phyloP scores from a whole-genome alignment of 805 yeast species.

The Schizosaccharomyces cryophilus region DNA sequence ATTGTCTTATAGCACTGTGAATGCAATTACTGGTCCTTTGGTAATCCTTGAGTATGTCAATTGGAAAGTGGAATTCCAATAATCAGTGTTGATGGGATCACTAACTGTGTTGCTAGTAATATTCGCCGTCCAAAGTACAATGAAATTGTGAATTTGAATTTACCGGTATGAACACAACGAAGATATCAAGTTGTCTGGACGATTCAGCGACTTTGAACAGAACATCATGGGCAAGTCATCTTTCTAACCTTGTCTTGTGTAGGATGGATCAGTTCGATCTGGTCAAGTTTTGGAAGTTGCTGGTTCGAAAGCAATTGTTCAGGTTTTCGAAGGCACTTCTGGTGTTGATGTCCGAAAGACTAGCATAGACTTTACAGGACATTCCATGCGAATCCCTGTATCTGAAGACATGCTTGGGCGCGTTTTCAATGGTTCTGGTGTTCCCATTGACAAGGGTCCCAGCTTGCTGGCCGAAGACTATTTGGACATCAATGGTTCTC shows the following conservation, averaged over 20 bases:
- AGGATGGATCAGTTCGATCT: constrained; percentile 73
- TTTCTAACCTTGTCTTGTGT: too few species aligned
- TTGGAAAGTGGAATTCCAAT: constrained; percentile 10
- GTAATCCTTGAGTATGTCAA: constrained; percentile 67
- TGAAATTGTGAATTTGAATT: constrained; percentile 87
- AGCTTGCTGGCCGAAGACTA: constrained; percentile 96
- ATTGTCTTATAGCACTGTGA: constrained; percentile 62
- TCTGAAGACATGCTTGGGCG: constrained; percentile 95
- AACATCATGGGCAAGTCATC: background rate
- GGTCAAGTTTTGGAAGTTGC: constrained; percentile 97
- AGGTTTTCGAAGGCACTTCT: constrained; percentile 96
- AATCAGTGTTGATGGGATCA: background rate
- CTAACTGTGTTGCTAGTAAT: background rate
- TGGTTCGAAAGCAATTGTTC: constrained; percentile 92
- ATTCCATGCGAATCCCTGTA: constrained; percentile 76
- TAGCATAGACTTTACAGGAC: constrained; percentile 89
- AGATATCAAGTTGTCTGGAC: too few species aligned
- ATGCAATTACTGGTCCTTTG: constrained; percentile 95
- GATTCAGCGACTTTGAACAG: too few species aligned
- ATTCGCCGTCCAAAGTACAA: constrained; percentile 53
- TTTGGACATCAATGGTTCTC: constrained; percentile 94
- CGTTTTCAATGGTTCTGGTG: constrained; percentile 95
- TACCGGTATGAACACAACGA: constrained; percentile 24
- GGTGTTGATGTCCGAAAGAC: constrained; percentile 98
- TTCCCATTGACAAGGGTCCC: constrained; percentile 91